These are phyloP conservation scores for Hypoxylon lienhwacheense DNA, from an alignment of 495 filamentous ascomycete species.

Conservation along the genomic window DNA sequence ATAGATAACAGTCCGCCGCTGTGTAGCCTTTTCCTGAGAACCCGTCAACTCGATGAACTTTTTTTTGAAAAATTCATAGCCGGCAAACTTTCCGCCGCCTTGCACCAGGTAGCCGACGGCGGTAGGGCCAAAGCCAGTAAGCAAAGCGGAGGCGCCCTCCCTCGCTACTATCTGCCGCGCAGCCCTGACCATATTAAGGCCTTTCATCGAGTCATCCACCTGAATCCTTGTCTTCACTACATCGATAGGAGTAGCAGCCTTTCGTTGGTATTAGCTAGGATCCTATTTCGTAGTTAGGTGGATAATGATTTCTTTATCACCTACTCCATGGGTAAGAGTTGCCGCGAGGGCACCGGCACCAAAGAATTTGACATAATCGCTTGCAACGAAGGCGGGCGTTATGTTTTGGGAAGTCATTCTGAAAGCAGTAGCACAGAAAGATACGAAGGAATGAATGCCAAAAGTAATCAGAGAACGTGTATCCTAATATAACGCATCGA, in stretches of 20 bases:
- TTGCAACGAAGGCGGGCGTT: slow-evolving; percentile 34
- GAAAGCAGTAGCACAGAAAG: background rate
- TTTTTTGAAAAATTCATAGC: slow-evolving; percentile 81
- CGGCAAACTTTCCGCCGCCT: slow-evolving; percentile 77
- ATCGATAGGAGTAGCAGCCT: slow-evolving; percentile 53
- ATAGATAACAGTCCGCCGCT: slow-evolving; percentile 74
- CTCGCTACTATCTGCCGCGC: slow-evolving; percentile 68
- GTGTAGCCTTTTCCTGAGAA: slow-evolving; percentile 61
- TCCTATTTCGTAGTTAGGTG: slow-evolving; percentile 59
- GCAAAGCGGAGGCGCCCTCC: slow-evolving; percentile 71
- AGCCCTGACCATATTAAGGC: slow-evolving; percentile 70
- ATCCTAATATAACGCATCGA: background rate
- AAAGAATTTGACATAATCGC: slow-evolving; percentile 69
- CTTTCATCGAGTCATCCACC: slow-evolving; percentile 74
- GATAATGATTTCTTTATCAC: too few species aligned
- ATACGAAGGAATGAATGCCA: background rate
- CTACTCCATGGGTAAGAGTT: slow-evolving; percentile 78
- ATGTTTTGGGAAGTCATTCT: slow-evolving; percentile 24
- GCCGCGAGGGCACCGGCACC: slow-evolving; percentile 85
- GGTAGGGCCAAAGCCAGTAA: slow-evolving; percentile 75
- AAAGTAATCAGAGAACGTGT: background rate
- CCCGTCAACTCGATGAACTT: slow-evolving; percentile 69
- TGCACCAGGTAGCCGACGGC: slow-evolving; percentile 76
- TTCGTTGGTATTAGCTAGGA: slow-evolving; percentile 2
- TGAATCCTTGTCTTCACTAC: slow-evolving; percentile 76